Base-by-base conservation (phyloP, 2,329 filamentous ascomycete species). In the Beauveria australis region DNA sequence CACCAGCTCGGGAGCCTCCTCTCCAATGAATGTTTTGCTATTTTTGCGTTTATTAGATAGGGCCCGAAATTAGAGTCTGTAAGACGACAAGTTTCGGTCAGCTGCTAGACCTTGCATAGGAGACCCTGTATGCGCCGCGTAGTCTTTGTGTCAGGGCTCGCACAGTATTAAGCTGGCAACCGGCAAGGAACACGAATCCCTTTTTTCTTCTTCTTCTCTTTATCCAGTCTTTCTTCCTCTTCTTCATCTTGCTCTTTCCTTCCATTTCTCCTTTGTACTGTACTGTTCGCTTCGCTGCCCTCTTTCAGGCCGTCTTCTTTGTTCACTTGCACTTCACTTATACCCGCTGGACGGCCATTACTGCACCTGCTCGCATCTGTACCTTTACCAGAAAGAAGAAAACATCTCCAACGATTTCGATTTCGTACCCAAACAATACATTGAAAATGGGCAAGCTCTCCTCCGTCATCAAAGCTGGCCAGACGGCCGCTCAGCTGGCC, bases 401-500 rank as follows among this genome's bases (percentile, higher is more conserved):
- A 14, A 9, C 5, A 28, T 19, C 14, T 16, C 5, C 2, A 19
- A 6, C 41, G 1, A 19, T 43, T 19, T 18, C 18, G 18, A 19
- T 19, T 14, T 46, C 3, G 5, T 46, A 46, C 19, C 8, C 43
- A 9, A 24, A 24, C 3, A 46, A 30, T 26, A 47, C 3, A 6
- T 40, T 4, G 19, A 67, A 24, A 58, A 74, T 74, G 72, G 65
- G 66, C 44, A 72, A 69, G 16, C 46, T 74, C 40, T 59, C 64
- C 57, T 63, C 63, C 59, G 69, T 70, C 44, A 63, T 74, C 64
- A 71, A 73, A 10, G 68, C 67, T n/a, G 72, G 70, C 49, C 68
- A 73, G 55, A 68, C 67, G 3, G 72, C 68, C 62, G 68, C 73
- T 63, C 69, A 73, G 43, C 66, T 74, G 16, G 69, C 68, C 56